These are phyloP conservation scores for Hypoxylon sp. DNA, from an alignment of 2,329 filamentous ascomycete genomes.

Conservation along the genomic window DNA sequence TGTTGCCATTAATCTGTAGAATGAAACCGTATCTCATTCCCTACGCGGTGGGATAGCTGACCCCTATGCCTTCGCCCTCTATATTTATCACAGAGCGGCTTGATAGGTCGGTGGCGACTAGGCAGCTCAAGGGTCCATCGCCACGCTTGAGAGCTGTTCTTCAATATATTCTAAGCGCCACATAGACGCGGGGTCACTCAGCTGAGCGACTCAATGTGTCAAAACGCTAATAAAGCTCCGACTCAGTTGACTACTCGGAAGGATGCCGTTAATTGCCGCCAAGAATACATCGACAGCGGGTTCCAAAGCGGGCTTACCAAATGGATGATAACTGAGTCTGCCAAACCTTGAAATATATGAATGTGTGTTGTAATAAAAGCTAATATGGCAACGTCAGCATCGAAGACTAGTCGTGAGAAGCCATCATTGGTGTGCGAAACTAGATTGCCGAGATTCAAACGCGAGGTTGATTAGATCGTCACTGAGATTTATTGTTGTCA, in stretches of 20 bases:
- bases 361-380: background rate
- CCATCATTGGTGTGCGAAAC: background rate
- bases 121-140: slow-evolving; percentile 23
- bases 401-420: slow-evolving; percentile 8
- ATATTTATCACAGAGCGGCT: slow-evolving; percentile 6
- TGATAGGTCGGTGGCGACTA: slow-evolving; percentile 18
- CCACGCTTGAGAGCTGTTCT: slow-evolving; percentile 8
- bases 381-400: slow-evolving; percentile 9
- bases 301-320: background rate
- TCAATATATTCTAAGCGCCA: slow-evolving; percentile 32
- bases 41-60: slow-evolving; percentile 38
- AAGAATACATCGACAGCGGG: background rate
- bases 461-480: background rate
- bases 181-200: slow-evolving; percentile 24
- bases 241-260: background rate
- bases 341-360: background rate
- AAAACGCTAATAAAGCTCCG: slow-evolving; percentile 5
- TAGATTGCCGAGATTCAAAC: slow-evolving; percentile 33
- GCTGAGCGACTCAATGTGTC: slow-evolving; percentile 6
- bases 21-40: slow-evolving; percentile 28
- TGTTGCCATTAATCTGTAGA: slow-evolving; percentile 36
- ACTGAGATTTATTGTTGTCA: background rate
- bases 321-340: background rate
- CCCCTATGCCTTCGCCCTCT: slow-evolving; percentile 22
- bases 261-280: background rate